phyloP scores from a whole-genome alignment of 2,329 filamentous ascomycete genomes.

The Xylaria hypoxylon region DNA sequence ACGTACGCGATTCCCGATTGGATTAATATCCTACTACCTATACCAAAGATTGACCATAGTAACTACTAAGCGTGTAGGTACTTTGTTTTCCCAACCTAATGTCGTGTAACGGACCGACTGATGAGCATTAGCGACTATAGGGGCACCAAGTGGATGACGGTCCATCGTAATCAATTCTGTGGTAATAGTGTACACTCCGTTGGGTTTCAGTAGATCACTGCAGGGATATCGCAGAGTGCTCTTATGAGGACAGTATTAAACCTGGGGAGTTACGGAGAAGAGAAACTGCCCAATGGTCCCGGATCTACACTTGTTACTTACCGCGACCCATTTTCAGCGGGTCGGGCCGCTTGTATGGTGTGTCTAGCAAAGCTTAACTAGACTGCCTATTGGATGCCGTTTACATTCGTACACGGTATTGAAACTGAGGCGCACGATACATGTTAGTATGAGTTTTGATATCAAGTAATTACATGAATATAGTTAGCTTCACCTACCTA shows the following conservation, averaged over 20 bases:
- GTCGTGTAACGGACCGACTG: background rate
- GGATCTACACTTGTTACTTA: background rate
- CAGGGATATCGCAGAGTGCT: background rate
- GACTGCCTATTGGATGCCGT: background rate
- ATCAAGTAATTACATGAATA: background rate
- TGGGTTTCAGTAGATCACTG: constrained; percentile 12
- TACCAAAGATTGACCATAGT: background rate
- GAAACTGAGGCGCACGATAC: background rate
- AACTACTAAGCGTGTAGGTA: background rate
- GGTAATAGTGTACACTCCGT: background rate
- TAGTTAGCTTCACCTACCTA: background rate
- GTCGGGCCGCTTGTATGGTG: constrained; percentile 10
- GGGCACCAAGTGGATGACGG: background rate
- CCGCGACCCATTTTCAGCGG: constrained; percentile 11
- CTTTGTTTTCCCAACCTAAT: background rate
- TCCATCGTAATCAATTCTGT: background rate
- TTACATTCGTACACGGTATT: background rate
- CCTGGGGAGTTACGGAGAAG: background rate
- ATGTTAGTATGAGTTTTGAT: background rate
- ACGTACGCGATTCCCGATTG: background rate
- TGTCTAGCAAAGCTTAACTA: background rate
- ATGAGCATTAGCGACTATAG: background rate
- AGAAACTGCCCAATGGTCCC: too few relatives aligned
- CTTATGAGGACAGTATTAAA: background rate
- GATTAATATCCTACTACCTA: background rate